Percentiles rank a stretch among this genome's conserved stretches.
Conservation (phyloP, 164 flowering plant species). For the Magnolia sinica region DNA sequence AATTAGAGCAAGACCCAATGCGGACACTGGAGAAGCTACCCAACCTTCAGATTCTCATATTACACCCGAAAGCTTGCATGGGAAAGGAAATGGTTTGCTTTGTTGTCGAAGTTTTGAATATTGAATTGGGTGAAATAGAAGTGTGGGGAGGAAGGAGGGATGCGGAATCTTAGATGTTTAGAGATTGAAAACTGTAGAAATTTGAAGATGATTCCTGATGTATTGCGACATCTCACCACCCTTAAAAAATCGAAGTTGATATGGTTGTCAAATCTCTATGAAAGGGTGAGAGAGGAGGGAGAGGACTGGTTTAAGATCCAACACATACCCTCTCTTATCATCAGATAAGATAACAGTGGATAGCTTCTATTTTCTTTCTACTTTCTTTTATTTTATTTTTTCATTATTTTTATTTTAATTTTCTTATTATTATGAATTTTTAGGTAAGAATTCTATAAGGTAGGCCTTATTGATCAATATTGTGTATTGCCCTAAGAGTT, state of each 20-base stretch:
- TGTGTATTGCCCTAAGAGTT: too few relatives aligned
- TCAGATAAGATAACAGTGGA: too few relatives aligned
- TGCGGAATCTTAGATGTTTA: neutral
- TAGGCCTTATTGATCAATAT: too few relatives aligned
- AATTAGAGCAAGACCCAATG: neutral
- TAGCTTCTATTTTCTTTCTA: too few relatives aligned
- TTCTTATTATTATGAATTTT: too few relatives aligned
- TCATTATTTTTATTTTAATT: too few relatives aligned
- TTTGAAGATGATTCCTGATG: neutral
- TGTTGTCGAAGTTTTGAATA: neutral
- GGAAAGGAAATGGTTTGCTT: neutral
- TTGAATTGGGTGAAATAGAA: neutral
- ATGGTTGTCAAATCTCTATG: neutral
- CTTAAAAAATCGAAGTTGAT: neutral
- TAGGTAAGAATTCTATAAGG: too few relatives aligned
- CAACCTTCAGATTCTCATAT: neutral
- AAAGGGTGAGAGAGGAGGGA: neutral
- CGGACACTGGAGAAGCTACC: neutral
- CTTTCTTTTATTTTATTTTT: too few relatives aligned
- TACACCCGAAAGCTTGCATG: neutral
- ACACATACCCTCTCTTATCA: neutral
- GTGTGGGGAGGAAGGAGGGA: conserved; percentile 11
- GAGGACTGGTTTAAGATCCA: neutral
- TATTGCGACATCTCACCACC: neutral
- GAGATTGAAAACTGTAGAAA: neutral